Percentiles rank a stretch among this genome's conserved stretches.
Conservation (phyloP, 768 basidiomycete species). For the Cyathus striatus region DNA sequence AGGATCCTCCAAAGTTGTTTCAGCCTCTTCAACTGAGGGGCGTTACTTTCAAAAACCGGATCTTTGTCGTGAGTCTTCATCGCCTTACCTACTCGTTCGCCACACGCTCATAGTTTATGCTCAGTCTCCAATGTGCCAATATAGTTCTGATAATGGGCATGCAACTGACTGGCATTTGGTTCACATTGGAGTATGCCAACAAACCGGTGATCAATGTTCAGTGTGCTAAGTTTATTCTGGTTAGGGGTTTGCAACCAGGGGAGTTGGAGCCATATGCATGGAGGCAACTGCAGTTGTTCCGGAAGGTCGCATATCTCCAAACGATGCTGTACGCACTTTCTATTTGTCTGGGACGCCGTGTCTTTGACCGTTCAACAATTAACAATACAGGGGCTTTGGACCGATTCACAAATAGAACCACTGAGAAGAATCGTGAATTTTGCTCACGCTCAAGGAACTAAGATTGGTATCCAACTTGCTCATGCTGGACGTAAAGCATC, state of each 20-base stretch:
- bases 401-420: constrained; percentile 67
- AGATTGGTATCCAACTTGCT: constrained; percentile 75
- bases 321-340: constrained; percentile 53
- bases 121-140: constrained; percentile 81
- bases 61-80: constrained; percentile 49
- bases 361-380: no score
- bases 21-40: constrained; percentile 57
- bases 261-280: constrained; percentile 63
- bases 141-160: constrained; percentile 68
- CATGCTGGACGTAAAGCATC: constrained; percentile 74
- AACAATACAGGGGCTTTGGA: constrained; percentile 56
- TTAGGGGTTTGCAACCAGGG: constrained; percentile 63
- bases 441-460: constrained; percentile 60
- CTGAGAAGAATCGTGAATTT: constrained; percentile 72
- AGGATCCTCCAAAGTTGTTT: constrained; percentile 63
- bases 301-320: constrained; percentile 72
- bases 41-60: constrained; percentile 68
- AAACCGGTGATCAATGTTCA: neutral
- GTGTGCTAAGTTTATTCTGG: neutral
- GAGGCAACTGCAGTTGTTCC: constrained; percentile 75
- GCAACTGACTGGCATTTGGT: constrained; percentile 83
- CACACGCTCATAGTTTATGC: neutral
- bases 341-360: neutral
- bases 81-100: neutral
- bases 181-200: constrained; percentile 58